A percentile compares a stretch with the other conserved stretches of the same genome.
Evolutionary conservation across 768 basidiomycete genomes (phyloP).

Genomic region (Guyanaporus albipodus): DNA sequence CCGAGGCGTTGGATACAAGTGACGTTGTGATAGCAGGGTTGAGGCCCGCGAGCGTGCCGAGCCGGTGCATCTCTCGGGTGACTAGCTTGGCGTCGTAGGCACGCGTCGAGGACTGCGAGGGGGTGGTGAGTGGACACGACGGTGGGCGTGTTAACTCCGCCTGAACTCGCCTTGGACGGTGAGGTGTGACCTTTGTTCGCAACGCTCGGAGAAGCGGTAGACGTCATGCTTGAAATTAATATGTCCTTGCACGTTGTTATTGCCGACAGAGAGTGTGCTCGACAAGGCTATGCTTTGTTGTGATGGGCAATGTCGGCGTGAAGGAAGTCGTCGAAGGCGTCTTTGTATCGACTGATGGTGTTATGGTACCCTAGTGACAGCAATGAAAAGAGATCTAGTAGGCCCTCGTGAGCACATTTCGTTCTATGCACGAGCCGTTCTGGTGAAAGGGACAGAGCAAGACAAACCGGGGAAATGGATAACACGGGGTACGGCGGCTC

Average conservation of each 20-base stretch:
- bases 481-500: conserved; percentile 25
- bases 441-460: conserved; percentile 6
- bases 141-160: conserved; percentile 16
- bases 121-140: conserved; percentile 7
- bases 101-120: conserved; percentile 52
- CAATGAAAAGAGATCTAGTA: conserved; percentile 10
- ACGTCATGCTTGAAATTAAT: conserved; percentile 23
- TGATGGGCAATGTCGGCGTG: conserved; percentile 38
- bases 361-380: too few species aligned
- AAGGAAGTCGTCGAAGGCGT: conserved; percentile 25
- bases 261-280: conserved; percentile 30
- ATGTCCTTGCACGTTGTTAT: conserved; percentile 21
- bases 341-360: conserved; percentile 37
- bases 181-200: conserved; percentile 31
- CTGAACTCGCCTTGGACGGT: conserved; percentile 32
- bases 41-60: conserved; percentile 58
- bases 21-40: conserved; percentile 41
- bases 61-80: conserved; percentile 80
- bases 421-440: conserved; percentile 4
- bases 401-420: conserved; percentile 6
- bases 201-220: conserved; percentile 23
- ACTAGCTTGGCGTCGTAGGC: conserved; percentile 81
- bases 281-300: conserved; percentile 27
- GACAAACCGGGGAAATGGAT: conserved; percentile 20
- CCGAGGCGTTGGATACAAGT: conserved; percentile 42